Evolutionary conservation across 2,329 filamentous ascomycete species (phyloP).

Genomic region (Rasamsonia emersonii): DNA sequence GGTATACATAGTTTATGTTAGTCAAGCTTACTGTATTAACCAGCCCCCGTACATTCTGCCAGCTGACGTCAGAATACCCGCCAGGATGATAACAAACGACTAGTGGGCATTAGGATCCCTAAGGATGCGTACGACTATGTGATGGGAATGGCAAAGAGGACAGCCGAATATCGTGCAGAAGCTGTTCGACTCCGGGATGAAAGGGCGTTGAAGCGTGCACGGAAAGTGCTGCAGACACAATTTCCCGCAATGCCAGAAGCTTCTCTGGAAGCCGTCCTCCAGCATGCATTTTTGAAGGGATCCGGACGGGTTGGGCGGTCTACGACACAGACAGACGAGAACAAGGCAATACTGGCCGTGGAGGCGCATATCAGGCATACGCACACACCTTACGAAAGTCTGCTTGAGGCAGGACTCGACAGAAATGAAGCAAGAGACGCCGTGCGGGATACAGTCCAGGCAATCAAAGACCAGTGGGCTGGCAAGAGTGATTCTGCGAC

Average conservation of each 20-base stretch:
- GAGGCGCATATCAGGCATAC: conserved; percentile 37
- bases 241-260: conserved; percentile 32
- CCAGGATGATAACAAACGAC: conserved; percentile 16
- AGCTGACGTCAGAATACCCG: conserved; percentile 16
- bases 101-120: conserved; percentile 38
- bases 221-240: conserved; percentile 18
- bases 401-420: conserved; percentile 19
- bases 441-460: conserved; percentile 22
- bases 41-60: conserved; percentile 3
- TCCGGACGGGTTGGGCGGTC: conserved; percentile 34
- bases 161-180: conserved; percentile 30
- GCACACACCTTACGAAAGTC: conserved; percentile 31
- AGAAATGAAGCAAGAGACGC: conserved; percentile 21
- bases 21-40: conserved; percentile 5
- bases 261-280: conserved; percentile 23
- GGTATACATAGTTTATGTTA: conserved; percentile 33
- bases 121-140: conserved; percentile 30
- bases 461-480: conserved; percentile 23
- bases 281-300: conserved; percentile 33
- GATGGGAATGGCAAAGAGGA: conserved; percentile 28
- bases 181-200: conserved; percentile 30
- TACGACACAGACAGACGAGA: conserved; percentile 21
- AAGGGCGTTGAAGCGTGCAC: conserved; percentile 18
- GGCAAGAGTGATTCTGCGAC: too few species aligned
- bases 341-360: conserved; percentile 31